These are phyloP conservation scores for Dactylellina cionopaga DNA, from an alignment of 2,329 filamentous ascomycete species.

Conservation along the genomic window DNA sequence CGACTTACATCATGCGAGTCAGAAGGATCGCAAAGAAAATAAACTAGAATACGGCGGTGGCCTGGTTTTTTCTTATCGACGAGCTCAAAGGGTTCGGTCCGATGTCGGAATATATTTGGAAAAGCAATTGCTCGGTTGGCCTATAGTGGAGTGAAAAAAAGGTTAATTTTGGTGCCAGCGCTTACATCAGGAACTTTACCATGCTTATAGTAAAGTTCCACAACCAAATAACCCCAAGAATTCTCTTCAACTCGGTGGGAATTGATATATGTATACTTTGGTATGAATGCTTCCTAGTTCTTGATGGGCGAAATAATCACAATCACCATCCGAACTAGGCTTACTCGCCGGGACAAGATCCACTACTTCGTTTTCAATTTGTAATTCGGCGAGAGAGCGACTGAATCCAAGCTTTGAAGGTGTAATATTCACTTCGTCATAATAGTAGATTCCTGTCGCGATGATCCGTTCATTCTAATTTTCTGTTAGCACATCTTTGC, in stretches of 20 bases:
- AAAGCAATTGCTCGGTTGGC: slow-evolving; percentile 67
- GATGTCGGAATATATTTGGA: slow-evolving; percentile 68
- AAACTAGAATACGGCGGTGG: slow-evolving; percentile 68
- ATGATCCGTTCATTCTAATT: slow-evolving; percentile 35
- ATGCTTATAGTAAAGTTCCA: neutral
- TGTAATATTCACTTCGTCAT: slow-evolving; percentile 15
- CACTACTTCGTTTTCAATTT: neutral
- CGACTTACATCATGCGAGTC: too few relatives aligned
- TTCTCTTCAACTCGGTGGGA: too few relatives aligned
- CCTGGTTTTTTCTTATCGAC: slow-evolving; percentile 66
- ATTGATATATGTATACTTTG: neutral
- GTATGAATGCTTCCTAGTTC: slow-evolving; percentile 11
- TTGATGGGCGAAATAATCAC: slow-evolving; percentile 1
- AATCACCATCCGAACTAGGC: neutral
- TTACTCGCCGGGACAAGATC: neutral
- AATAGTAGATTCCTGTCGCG: slow-evolving; percentile 22
- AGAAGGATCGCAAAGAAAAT: slow-evolving; percentile 70
- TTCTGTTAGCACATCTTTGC: neutral
- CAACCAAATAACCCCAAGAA: too few relatives aligned
- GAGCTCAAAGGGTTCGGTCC: slow-evolving; percentile 66
- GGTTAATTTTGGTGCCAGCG: neutral
- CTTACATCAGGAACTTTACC: neutral
- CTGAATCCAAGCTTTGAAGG: neutral
- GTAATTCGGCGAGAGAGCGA: neutral
- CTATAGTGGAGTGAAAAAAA: too few relatives aligned